Conservation (phyloP, 176 grass and related monocot species). For the Elaeis guineensis region DNA sequence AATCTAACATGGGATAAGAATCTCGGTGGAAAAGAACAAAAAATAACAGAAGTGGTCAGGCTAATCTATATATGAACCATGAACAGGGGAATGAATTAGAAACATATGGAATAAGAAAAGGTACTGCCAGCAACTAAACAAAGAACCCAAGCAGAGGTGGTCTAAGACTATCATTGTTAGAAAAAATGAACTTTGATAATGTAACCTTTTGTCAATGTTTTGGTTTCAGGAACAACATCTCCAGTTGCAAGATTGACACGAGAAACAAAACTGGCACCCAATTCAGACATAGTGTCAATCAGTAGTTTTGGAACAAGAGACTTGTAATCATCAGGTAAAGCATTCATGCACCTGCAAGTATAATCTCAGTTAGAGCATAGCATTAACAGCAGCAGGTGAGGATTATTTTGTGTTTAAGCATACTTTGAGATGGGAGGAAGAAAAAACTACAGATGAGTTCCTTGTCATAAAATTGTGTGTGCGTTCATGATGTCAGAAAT, state of each 20-base stretch:
- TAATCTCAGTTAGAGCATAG: conserved; percentile 13
- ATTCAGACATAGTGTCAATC: conserved; percentile 14
- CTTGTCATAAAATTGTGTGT: too few relatives aligned
- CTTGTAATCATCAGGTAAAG: conserved; percentile 90
- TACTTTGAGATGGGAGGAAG: not conserved
- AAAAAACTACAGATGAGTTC: not conserved
- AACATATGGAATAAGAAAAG: too few relatives aligned
- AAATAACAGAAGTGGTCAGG: too few relatives aligned
- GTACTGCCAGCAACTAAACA: too few relatives aligned
- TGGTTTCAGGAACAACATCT: conserved; percentile 30
- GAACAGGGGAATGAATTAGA: too few relatives aligned
- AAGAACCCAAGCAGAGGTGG: too few relatives aligned
- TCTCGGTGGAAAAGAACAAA: too few relatives aligned
- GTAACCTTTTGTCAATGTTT: conserved; percentile 83
- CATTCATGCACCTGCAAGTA: conserved; percentile 70
- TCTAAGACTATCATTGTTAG: too few relatives aligned
- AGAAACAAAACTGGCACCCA: conserved; percentile 28
- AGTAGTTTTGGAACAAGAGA: conserved; percentile 88
- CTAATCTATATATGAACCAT: too few relatives aligned
- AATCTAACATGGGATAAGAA: too few relatives aligned
- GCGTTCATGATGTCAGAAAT: too few relatives aligned
- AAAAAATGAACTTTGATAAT: too few relatives aligned
- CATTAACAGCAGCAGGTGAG: not conserved
- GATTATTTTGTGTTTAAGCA: not conserved
- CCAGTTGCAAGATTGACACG: conserved; percentile 31